These are phyloP conservation scores for Kandelia obovata DNA, from an alignment of 345 rosid genomes.

Conservation along the genomic window DNA sequence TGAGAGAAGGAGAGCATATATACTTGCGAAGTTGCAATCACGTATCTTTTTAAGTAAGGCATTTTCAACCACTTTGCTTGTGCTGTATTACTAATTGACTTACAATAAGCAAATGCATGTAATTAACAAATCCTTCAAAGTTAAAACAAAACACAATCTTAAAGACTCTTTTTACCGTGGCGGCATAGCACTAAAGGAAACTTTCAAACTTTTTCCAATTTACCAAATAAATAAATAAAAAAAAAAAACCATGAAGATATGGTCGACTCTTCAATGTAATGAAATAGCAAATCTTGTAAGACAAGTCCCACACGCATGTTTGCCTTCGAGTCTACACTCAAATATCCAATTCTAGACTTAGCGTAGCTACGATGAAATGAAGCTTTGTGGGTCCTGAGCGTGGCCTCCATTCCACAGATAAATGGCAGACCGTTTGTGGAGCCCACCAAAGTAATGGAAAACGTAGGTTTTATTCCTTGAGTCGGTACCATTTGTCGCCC, in stretches of 20 bases:
- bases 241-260: slow-evolving; percentile 33
- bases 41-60: too few relatives aligned
- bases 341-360: slow-evolving; percentile 11
- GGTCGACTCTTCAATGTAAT: slow-evolving; percentile 38
- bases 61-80: too few relatives aligned
- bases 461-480: slow-evolving; percentile 11
- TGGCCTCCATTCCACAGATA: slow-evolving; percentile 4
- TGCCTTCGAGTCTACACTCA: slow-evolving; percentile 33
- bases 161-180: slow-evolving; percentile 28
- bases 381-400: slow-evolving; percentile 18
- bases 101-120: too few relatives aligned
- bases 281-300: slow-evolving; percentile 34
- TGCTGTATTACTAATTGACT: too few relatives aligned
- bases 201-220: not conserved
- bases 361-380: slow-evolving; percentile 25
- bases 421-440: slow-evolving; percentile 30
- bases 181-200: slow-evolving; percentile 40
- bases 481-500: not conserved
- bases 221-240: slow-evolving; percentile 35
- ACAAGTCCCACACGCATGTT: slow-evolving; percentile 35
- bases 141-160: slow-evolving; percentile 36
- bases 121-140: too few relatives aligned
- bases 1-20: too few relatives aligned
- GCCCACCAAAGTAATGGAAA: slow-evolving; percentile 21
- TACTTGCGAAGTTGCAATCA: too few relatives aligned